phyloP scores from a whole-genome alignment of 140 eudicot species.

The Erigeron philadelphicus region DNA sequence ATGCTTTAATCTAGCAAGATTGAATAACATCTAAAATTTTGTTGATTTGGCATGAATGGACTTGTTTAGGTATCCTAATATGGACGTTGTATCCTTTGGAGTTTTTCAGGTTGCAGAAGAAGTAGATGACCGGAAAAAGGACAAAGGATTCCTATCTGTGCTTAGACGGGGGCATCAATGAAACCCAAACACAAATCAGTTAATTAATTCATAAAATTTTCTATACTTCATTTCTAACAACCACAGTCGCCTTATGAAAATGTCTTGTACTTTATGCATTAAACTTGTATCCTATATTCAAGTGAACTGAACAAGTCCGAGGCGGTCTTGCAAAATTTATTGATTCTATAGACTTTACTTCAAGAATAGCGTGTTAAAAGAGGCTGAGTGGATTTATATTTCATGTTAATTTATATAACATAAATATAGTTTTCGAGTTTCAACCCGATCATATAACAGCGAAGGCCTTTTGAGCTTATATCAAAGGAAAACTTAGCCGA shows the following conservation, averaged over 20 bases:
- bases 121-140: slow-evolving; percentile 55
- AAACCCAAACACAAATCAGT: neutral
- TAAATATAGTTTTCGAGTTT: neutral
- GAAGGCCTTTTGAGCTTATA: too few species aligned
- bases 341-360: slow-evolving; percentile 15
- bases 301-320: neutral
- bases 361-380: neutral
- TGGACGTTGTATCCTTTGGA: neutral
- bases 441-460: neutral
- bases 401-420: neutral
- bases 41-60: neutral
- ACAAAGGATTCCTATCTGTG: slow-evolving; percentile 75
- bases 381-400: neutral
- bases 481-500: too few species aligned
- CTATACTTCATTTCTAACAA: slow-evolving; percentile 27
- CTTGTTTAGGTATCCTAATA: neutral
- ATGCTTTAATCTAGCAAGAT: neutral
- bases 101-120: slow-evolving; percentile 66
- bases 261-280: slow-evolving; percentile 27
- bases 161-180: slow-evolving; percentile 64
- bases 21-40: neutral
- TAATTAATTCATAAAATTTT: neutral
- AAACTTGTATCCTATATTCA: slow-evolving; percentile 8
- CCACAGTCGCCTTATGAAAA: neutral
- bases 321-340: neutral